Percentiles rank a stretch among this genome's conserved stretches.
Evolutionary conservation across 2,329 filamentous ascomycete species (phyloP).

Genomic region (Rhynchosporium secalis): DNA sequence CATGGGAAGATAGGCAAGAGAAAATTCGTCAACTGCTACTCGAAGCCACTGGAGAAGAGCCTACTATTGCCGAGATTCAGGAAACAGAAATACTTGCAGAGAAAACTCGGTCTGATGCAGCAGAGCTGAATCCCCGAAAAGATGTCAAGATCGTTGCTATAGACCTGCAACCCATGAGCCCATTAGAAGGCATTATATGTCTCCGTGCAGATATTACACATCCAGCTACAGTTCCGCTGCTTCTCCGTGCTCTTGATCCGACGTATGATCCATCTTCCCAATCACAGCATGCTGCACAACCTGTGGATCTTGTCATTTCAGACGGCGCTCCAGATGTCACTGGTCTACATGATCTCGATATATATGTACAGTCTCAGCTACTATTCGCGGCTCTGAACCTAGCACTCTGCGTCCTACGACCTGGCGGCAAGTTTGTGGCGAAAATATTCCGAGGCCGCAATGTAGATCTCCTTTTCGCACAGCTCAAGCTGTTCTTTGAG

Average conservation of each 20-base stretch:
- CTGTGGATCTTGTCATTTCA: constrained; percentile 90
- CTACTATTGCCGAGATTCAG: constrained; percentile 21
- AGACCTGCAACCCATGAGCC: constrained; percentile 93
- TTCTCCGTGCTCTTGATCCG: constrained; percentile 81
- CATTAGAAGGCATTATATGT: constrained; percentile 87
- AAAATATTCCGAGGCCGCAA: constrained; percentile 96
- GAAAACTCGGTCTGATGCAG: constrained; percentile 38
- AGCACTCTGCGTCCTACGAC: constrained; percentile 86
- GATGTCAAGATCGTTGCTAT: constrained; percentile 95
- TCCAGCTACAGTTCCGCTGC: constrained; percentile 86
- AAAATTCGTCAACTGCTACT: constrained; percentile 63
- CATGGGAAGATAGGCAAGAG: constrained; percentile 84
- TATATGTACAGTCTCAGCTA: constrained; percentile 95
- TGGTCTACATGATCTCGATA: constrained; percentile 93
- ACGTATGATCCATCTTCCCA: constrained; percentile 55
- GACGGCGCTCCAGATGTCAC: constrained; percentile 97
- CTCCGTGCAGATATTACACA: constrained; percentile 96
- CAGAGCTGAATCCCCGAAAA: constrained; percentile 49
- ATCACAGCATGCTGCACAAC: constrained; percentile 62
- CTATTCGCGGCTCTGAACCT: constrained; percentile 93
- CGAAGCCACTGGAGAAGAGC: constrained; percentile 34
- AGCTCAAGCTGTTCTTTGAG: constrained; percentile 88
- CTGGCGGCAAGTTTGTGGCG: constrained; percentile 93
- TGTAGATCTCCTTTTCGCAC: constrained; percentile 92
- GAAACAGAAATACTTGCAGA: constrained; percentile 33